Conservation (phyloP, 2,329 filamentous ascomycete species). For the Pestalotiopsis sp. region DNA sequence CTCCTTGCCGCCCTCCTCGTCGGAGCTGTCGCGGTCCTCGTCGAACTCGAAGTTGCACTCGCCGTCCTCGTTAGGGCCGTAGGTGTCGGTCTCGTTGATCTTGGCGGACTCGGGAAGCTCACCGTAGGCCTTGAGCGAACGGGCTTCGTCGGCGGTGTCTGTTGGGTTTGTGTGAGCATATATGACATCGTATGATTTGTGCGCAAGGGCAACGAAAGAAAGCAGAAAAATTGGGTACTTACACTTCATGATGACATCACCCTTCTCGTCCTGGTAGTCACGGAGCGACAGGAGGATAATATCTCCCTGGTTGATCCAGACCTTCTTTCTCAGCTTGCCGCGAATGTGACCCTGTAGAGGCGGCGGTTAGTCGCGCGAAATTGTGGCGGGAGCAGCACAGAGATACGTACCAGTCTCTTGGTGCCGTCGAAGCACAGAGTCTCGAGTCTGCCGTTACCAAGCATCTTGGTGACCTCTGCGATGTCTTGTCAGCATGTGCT, state of each 20-base stretch:
- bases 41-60: slow-evolving; percentile 99
- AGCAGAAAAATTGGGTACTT: background rate
- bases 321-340: slow-evolving; percentile 98
- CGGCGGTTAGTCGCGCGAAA: background rate
- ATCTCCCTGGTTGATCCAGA: slow-evolving; percentile 99
- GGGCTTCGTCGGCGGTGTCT: slow-evolving; percentile 89
- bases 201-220: background rate
- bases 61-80: slow-evolving; percentile 87
- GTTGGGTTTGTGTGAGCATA: background rate
- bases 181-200: background rate
- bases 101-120: slow-evolving; percentile 96
- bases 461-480: slow-evolving; percentile 85
- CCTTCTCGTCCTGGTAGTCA: slow-evolving; percentile 94
- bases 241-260: slow-evolving; percentile 88
- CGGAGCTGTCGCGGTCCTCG: slow-evolving; percentile 74
- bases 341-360: slow-evolving; percentile 71
- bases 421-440: slow-evolving; percentile 94
- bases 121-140: slow-evolving; percentile 93
- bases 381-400: slow-evolving; percentile 53
- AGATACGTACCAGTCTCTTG: slow-evolving; percentile 54
- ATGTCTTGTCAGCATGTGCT: slow-evolving; percentile 32
- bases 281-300: slow-evolving; percentile 88
- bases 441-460: slow-evolving; percentile 92
- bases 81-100: slow-evolving; percentile 99
- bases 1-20: slow-evolving; percentile 64